Base-by-base conservation (phyloP, 75 land plant genomes). In the Cunninghamia lanceolata region DNA sequence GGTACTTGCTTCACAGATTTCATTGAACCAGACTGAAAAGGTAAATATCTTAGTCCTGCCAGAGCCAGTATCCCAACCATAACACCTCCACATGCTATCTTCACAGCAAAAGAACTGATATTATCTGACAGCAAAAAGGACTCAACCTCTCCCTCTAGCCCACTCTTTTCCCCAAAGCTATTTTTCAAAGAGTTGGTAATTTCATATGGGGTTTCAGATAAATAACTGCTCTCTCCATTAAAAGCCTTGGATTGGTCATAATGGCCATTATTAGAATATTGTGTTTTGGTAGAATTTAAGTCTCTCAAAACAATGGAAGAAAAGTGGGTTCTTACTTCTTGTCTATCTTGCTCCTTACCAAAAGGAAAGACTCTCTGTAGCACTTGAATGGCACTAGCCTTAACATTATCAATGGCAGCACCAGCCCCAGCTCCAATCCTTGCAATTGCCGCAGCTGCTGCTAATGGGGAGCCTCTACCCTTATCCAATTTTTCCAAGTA, bases 371-470 rank as follows among this genome's bases (percentile, higher is more conserved):
- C 98, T 71, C 91, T 97, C 85, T 91, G 89, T 84, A 97, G 88
- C 56, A 94, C 94, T 86, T 90, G 88, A 84, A 95, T 86, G 40
- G 93, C 92, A 89, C 92, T 94, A 46, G 91, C 86, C 86, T 95
- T 96, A 8, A 96, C 94, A 88, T 85, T 94, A 85, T 91, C 94
- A 84, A 95, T 90, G 42, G 94, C 99, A 40, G 94, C 96, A 81
- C 95, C 91, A 83, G 98, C 98, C 85, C 90, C 93, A 73, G 94
- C 94, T 52, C 99, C 97, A 86, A 96, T 89, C 84, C 90, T 94
- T 28, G 84, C 98, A 78, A 97, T 96, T 11, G 96, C 98, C 36
- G 98, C 94, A 53, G 98, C 98, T 71, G 98, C 99, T 85, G 94
- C 98, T 84, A 96, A 91, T 9, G 96, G 95, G 13, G 96, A 94